A percentile compares a stretch with the other conserved stretches of the same genome.
Conservation (phyloP, 805 yeast species). For the Komagataella phaffii region DNA sequence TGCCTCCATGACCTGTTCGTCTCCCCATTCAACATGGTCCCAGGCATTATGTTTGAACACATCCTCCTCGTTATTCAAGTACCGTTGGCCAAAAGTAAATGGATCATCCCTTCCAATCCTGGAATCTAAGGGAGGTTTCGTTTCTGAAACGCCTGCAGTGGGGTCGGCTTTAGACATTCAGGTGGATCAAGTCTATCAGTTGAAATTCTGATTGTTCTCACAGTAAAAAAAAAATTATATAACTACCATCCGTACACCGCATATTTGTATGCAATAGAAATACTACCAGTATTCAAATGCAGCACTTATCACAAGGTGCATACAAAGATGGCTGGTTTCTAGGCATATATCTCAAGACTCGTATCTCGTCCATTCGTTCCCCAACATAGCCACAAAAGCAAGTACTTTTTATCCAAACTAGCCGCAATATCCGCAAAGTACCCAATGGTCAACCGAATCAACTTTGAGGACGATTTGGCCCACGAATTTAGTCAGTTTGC, state of each 20-base stretch:
- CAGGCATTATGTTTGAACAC: slow-evolving; percentile 92
- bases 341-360: not conserved
- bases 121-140: slow-evolving; percentile 35
- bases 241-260: not conserved
- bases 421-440: not conserved
- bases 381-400: not conserved
- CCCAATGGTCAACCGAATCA: not conserved
- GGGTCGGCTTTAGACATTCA: not conserved
- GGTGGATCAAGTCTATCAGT: not conserved
- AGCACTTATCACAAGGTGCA: not conserved
- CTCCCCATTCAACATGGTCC: slow-evolving; percentile 98
- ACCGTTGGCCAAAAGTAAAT: slow-evolving; percentile 84
- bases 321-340: not conserved
- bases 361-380: not conserved
- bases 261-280: not conserved
- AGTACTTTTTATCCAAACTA: not conserved
- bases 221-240: no score
- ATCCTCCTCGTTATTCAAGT: slow-evolving; percentile 54
- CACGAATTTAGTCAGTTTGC: not conserved
- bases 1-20: slow-evolving; percentile 70
- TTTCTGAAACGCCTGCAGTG: slow-evolving; percentile 2
- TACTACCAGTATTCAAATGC: not conserved
- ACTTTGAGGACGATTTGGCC: not conserved
- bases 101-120: slow-evolving; percentile 80
- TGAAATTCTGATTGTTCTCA: no score